These are phyloP conservation scores for Hericium alpestre DNA, from an alignment of 768 basidiomycete genomes.

Conservation along the genomic window DNA sequence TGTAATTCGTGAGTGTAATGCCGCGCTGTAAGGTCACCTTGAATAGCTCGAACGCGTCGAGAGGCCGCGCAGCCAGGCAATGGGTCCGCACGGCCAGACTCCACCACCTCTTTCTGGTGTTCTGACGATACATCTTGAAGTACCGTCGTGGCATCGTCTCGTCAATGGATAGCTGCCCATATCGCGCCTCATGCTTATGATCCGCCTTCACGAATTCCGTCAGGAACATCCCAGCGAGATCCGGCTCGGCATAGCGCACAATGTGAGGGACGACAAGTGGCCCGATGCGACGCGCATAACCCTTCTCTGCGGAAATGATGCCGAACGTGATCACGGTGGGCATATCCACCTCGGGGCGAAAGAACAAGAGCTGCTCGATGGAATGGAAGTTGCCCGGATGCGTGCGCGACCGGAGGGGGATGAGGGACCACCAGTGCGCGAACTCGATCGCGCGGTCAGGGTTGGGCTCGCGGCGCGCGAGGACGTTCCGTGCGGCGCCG, in stretches of 20 bases:
- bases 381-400: constrained; percentile 12
- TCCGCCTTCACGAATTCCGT: constrained; percentile 22
- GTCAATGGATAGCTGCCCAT: neutral
- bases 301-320: constrained; percentile 35
- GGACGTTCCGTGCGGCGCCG: constrained; percentile 24
- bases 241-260: constrained; percentile 30
- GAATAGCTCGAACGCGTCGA: constrained; percentile 37
- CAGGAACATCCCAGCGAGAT: constrained; percentile 29
- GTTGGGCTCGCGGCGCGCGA: constrained; percentile 13
- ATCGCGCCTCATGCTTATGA: neutral
- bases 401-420: constrained; percentile 17
- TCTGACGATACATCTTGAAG: too few species aligned
- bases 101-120: constrained; percentile 14
- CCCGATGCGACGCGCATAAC: constrained; percentile 21
- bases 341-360: constrained; percentile 21
- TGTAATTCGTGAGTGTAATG: constrained; percentile 25
- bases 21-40: constrained; percentile 22
- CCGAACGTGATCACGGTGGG: constrained; percentile 32
- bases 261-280: constrained; percentile 25
- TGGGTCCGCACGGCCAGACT: constrained; percentile 33
- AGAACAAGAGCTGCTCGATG: constrained; percentile 23
- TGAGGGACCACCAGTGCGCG: constrained; percentile 32
- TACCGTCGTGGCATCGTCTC: neutral
- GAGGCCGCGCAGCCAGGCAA: constrained; percentile 25
- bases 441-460: constrained; percentile 17